Percentiles rank a stretch among this genome's conserved stretches.
These are phyloP conservation scores for Peterozyma toletana DNA, from an alignment of 805 yeast species.

Conservation along the genomic window DNA sequence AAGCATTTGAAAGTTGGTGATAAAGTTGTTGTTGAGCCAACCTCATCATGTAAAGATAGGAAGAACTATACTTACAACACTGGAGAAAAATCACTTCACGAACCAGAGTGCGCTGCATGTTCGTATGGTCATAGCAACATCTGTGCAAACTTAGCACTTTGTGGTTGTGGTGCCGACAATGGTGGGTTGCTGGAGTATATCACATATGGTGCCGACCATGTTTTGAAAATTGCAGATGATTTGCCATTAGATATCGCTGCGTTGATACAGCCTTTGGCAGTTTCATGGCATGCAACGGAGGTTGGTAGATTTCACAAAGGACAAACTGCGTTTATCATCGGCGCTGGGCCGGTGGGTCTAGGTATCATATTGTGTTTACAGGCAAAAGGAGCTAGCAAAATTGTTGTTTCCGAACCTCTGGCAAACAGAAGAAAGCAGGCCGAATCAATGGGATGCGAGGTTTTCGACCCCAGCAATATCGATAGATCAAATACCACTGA, in stretches of 20 bases:
- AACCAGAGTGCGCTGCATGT: conserved; percentile 39
- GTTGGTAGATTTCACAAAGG: conserved; percentile 35
- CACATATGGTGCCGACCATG: conserved; percentile 29
- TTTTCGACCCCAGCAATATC: conserved; percentile 38
- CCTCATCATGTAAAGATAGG: conserved; percentile 42
- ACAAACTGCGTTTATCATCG: conserved; percentile 37
- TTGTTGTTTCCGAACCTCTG: conserved; percentile 59
- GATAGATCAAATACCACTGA: conserved; percentile 26
- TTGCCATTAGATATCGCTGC: conserved; percentile 49
- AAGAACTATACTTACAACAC: conserved; percentile 10
- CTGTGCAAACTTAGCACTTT: conserved; percentile 39
- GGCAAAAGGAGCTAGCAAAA: conserved; percentile 35
- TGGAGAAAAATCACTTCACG: background rate
- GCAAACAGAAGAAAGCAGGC: conserved; percentile 53
- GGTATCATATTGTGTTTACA: conserved; percentile 45
- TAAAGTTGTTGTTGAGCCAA: conserved; percentile 36
- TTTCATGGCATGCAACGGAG: conserved; percentile 52
- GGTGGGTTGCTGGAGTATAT: conserved; percentile 43
- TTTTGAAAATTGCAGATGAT: conserved; percentile 29
- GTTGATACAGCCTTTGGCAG: conserved; percentile 49
- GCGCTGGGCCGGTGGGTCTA: conserved; percentile 52
- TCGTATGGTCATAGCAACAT: conserved; percentile 42
- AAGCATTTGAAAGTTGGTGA: conserved; percentile 36
- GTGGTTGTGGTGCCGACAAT: conserved; percentile 49
- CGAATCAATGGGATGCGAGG: conserved; percentile 34